phyloP scores from a whole-genome alignment of 345 rosid species.

The Eucalyptus albens region DNA sequence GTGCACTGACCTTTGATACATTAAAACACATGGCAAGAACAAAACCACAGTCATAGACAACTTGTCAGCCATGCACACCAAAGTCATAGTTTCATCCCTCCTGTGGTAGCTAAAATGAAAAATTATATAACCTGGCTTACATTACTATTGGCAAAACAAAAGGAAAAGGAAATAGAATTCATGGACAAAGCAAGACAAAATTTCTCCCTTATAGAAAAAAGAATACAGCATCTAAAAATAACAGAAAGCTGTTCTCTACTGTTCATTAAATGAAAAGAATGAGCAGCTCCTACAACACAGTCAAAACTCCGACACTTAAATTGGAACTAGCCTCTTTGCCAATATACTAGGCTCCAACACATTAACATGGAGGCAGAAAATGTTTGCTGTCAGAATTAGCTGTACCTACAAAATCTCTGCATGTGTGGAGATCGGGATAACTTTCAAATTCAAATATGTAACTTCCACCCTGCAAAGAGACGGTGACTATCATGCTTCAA shows the following conservation, averaged over 20 bases:
- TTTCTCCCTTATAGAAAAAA: neutral
- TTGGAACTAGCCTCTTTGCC: neutral
- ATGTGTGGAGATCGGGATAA: conserved; percentile 61
- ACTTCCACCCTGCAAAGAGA: conserved; percentile 43
- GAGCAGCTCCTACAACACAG: neutral
- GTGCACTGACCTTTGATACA: neutral
- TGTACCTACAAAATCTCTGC: conserved; percentile 84
- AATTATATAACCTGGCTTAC: neutral
- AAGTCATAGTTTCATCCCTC: neutral
- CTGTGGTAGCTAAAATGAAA: neutral
- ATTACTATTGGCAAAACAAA: neutral
- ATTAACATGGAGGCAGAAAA: neutral
- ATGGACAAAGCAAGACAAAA: neutral
- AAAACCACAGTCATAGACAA: neutral
- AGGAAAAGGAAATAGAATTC: neutral
- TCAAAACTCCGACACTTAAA: neutral
- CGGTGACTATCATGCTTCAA: neutral
- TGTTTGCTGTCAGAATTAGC: neutral
- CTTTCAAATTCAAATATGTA: conserved; percentile 82
- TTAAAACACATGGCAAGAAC: neutral
- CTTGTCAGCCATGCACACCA: neutral
- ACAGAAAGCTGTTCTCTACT: neutral
- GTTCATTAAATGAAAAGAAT: neutral
- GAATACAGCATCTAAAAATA: neutral
- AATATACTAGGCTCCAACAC: neutral